A percentile compares a stretch with the other conserved stretches of the same genome.
Conservation (phyloP, 495 filamentous ascomycete species). For the Ascobolus immersus region DNA sequence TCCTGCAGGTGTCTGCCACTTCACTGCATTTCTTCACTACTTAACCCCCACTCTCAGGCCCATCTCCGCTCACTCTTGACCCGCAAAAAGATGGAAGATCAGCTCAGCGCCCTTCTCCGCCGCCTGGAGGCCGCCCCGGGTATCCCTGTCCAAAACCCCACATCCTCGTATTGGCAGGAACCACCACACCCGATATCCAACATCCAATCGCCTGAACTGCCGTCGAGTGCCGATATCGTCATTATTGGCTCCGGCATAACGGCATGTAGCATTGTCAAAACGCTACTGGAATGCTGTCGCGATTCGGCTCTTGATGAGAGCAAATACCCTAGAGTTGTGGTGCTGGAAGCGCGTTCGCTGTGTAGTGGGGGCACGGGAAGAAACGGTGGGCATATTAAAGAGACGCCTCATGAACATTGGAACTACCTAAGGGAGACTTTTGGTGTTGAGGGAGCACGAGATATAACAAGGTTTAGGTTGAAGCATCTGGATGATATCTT, state of each 20-base stretch:
- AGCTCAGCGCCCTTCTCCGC: too few relatives aligned
- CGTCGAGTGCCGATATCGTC: slow-evolving; percentile 23
- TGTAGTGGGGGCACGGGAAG: slow-evolving; percentile 20
- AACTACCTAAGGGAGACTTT: slow-evolving; percentile 8
- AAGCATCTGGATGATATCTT: slow-evolving; percentile 13
- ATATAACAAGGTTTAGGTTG: slow-evolving; percentile 18
- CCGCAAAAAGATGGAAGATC: too few relatives aligned
- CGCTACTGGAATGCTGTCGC: slow-evolving; percentile 17
- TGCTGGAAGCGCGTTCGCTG: slow-evolving; percentile 19
- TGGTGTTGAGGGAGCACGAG: slow-evolving; percentile 12
- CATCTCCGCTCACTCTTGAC: too few relatives aligned
- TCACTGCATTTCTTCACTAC: too few relatives aligned
- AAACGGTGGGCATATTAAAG: slow-evolving; percentile 22
- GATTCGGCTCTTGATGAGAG: not conserved
- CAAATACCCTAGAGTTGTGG: slow-evolving; percentile 11
- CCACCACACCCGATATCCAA: slow-evolving; percentile 25
- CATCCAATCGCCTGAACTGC: slow-evolving; percentile 21
- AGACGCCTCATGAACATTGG: slow-evolving; percentile 17
- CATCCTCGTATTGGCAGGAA: slow-evolving; percentile 33
- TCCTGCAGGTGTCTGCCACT: too few relatives aligned
- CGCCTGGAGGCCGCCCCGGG: too few relatives aligned
- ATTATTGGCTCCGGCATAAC: slow-evolving; percentile 42
- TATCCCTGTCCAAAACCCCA: slow-evolving; percentile 24
- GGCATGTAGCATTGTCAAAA: slow-evolving; percentile 27
- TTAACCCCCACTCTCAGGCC: too few relatives aligned